Percentiles rank a stretch among this genome's conserved stretches.
These are phyloP conservation scores for Irpex sp. DNA, from an alignment of 1,284 basidiomycete species.

Conservation along the genomic window DNA sequence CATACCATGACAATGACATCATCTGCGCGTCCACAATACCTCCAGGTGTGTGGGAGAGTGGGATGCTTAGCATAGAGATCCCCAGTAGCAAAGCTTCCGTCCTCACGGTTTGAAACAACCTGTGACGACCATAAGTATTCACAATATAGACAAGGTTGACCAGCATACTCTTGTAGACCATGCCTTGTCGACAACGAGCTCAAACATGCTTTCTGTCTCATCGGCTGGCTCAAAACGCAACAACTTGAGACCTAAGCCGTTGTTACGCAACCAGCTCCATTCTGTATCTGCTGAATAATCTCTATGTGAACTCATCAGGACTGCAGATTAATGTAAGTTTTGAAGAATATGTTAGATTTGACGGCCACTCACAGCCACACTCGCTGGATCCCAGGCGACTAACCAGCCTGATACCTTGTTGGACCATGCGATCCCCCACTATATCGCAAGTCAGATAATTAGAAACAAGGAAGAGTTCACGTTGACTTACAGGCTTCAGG, in stretches of 20 bases:
- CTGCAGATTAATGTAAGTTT: neutral
- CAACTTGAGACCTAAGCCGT: neutral
- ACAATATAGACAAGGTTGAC: neutral
- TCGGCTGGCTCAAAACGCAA: conserved; percentile 8
- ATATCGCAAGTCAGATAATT: neutral
- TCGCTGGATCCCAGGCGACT: conserved; percentile 13
- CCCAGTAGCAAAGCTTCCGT: conserved; percentile 10
- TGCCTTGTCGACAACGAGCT: conserved; percentile 6
- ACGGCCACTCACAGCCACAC: conserved; percentile 9
- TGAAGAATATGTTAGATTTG: neutral
- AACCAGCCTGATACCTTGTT: conserved; percentile 8
- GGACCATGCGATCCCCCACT: conserved; percentile 13
- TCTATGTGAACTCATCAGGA: conserved; percentile 13
- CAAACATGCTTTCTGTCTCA: conserved; percentile 2
- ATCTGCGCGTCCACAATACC: conserved; percentile 9
- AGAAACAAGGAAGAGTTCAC: neutral
- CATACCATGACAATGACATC: conserved; percentile 11
- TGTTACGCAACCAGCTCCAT: conserved; percentile 12
- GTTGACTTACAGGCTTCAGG: conserved; percentile 5
- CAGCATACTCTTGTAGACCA: conserved; percentile 10
- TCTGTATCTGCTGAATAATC: conserved; percentile 7
- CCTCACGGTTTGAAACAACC: conserved; percentile 10
- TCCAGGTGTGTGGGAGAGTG: conserved; percentile 7
- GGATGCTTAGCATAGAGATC: conserved; percentile 11
- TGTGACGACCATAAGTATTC: neutral